Evolutionary conservation across 1,284 basidiomycete genomes (phyloP), one percentile per base, ranked within the genome.

Genomic region (Anthracocystis panici-leucophaei): DNA sequence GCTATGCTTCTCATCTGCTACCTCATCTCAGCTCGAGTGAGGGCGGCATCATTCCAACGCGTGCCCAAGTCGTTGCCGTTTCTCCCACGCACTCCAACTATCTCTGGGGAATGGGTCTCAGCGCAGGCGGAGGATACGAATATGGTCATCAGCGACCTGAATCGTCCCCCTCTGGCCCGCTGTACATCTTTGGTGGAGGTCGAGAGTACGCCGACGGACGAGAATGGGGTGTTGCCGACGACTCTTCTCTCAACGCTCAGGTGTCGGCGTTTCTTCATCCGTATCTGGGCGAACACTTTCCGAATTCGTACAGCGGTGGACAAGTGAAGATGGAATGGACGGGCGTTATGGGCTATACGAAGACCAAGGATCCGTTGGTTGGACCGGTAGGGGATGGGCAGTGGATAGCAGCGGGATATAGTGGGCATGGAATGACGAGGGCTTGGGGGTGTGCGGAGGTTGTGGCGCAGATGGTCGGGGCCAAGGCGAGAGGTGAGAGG

Each of bases 291-390:
- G 2, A 46, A 33, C 20, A 46, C 5, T 71, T 91, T 76, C 89
- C 90, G 0, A 88, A 86, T 0, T 87, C 87, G 72, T 90, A 88
- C 61, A 10, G 18, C 27, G 87, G 88, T 52, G 75, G 78, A 0
- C 74, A 75, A 25, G 90, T 90, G 18, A 88, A 88, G 59, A 87
- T 87, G 4, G 79, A 88, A 1, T 91, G 91, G 92, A 92, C 91
- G 2, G 93, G 93, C 0, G 92, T 94, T 52, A 92, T 93, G 91
- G 93, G 90, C 0, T 92, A 88, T 79, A 93, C 92, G 0, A 86
- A 86, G 57, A 87, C 86, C 8, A 87, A 87, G 0, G 90, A 91
- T 81, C 93, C 92, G 0, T 89, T 92, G 67, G 92, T 93, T 2
- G 76, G 77, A 1, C 72, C 74, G 0, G 42, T 78, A 16, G 9